These are phyloP conservation scores for Dendrobium catenatum DNA, from an alignment of 106 monocot genomes.

Conservation along the genomic window DNA sequence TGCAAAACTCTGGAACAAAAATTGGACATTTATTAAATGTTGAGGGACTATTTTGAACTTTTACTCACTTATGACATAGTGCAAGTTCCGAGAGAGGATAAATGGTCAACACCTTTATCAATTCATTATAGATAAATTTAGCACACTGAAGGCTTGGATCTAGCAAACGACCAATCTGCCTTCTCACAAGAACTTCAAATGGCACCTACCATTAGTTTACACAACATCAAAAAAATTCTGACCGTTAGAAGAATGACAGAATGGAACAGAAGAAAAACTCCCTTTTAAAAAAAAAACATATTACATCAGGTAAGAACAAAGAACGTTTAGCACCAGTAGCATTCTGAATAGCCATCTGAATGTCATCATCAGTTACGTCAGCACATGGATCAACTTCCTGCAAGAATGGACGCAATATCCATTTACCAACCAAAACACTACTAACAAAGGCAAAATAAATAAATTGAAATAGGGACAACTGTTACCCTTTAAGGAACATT, in stretches of 20 bases:
- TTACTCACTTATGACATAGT: too few relatives aligned
- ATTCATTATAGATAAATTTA: conserved; percentile 92
- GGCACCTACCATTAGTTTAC: conserved; percentile 48
- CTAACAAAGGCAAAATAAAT: background rate
- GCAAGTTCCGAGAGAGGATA: background rate
- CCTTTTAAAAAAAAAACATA: background rate
- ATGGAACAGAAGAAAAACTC: background rate
- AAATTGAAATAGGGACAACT: background rate
- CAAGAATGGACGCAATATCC: background rate
- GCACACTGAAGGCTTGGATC: conserved; percentile 99
- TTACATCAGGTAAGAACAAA: conserved; percentile 93
- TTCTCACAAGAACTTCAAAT: conserved; percentile 94
- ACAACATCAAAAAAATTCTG: background rate
- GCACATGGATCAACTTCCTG: conserved; percentile 97
- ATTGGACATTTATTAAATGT: too few relatives aligned
- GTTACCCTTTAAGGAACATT: background rate
- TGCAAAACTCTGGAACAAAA: too few relatives aligned
- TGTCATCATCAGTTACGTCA: conserved; percentile 91
- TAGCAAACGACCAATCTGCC: conserved; percentile 84
- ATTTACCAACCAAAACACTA: background rate
- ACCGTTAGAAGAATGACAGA: background rate
- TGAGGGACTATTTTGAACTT: too few relatives aligned
- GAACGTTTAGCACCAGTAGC: conserved; percentile 93
- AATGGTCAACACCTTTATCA: conserved; percentile 66
- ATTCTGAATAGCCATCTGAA: conserved; percentile 95